Conservation (phyloP, 1,139 yeast genomes). For the Lodderomyces metapsilosis region DNA sequence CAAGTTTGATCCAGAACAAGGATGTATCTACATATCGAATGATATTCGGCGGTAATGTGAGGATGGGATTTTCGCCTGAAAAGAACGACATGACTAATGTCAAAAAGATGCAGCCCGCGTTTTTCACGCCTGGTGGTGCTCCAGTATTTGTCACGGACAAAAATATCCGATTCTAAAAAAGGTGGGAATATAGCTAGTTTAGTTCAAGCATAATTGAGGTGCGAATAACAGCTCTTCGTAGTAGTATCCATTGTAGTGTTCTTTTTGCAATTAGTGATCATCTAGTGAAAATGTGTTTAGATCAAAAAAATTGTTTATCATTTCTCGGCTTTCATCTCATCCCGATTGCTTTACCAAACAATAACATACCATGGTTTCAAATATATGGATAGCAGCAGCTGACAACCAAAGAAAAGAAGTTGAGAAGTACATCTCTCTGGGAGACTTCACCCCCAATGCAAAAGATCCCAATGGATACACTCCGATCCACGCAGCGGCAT, state of each 20-base stretch:
- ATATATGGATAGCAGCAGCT: constrained; percentile 95
- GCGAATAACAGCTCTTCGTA: too few relatives aligned
- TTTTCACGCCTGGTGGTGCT: too few relatives aligned
- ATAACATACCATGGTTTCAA: constrained; percentile 41
- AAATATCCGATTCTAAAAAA: too few relatives aligned
- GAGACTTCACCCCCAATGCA: constrained; percentile 60
- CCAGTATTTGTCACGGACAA: neutral
- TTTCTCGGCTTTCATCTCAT: constrained; percentile 2
- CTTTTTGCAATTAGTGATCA: too few relatives aligned
- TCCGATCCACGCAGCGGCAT: constrained; percentile 94
- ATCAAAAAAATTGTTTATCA: neutral
- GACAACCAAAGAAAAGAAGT: constrained; percentile 71
- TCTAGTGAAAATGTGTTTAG: too few relatives aligned
- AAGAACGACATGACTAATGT: neutral
- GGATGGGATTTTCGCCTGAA: neutral
- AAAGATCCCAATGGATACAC: constrained; percentile 94
- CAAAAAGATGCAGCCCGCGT: too few relatives aligned
- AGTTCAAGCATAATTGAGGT: neutral
- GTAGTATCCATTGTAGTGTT: too few relatives aligned
- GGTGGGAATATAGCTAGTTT: neutral
- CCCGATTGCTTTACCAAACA: neutral
- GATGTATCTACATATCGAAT: neutral
- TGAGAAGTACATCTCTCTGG: constrained; percentile 49
- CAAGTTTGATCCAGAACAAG: neutral
- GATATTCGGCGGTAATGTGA: neutral